Percentiles rank a stretch among this genome's conserved stretches.
These are phyloP conservation scores for Diaporthe batatas DNA, from an alignment of 2,329 filamentous ascomycete species.

Conservation along the genomic window DNA sequence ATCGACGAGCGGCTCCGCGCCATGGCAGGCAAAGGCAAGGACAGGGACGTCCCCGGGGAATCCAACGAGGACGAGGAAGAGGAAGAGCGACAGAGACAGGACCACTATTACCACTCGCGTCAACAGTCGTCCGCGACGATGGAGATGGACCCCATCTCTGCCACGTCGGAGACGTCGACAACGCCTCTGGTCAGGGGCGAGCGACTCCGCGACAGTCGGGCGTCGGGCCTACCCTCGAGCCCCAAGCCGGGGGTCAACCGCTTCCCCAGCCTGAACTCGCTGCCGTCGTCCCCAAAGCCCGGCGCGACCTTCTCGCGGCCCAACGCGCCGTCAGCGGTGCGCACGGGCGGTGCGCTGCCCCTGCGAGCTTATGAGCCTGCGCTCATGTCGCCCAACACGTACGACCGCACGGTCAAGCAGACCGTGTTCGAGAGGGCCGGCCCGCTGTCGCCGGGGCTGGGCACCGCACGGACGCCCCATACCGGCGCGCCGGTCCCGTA, in stretches of 20 bases:
- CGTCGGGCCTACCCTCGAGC: slow-evolving; percentile 62
- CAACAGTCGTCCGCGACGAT: slow-evolving; percentile 55
- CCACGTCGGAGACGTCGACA: slow-evolving; percentile 65
- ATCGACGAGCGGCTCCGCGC: slow-evolving; percentile 69
- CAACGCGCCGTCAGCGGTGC: slow-evolving; percentile 67
- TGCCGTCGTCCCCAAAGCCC: slow-evolving; percentile 64
- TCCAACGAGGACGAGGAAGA: slow-evolving; percentile 37
- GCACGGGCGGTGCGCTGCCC: slow-evolving; percentile 69
- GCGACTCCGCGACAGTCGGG: slow-evolving; percentile 18
- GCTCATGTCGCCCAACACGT: slow-evolving; percentile 62
- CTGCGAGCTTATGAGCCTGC: slow-evolving; percentile 73
- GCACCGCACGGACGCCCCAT: slow-evolving; percentile 70
- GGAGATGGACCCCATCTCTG: slow-evolving; percentile 65
- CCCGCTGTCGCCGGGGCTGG: slow-evolving; percentile 64
- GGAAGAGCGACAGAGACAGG: slow-evolving; percentile 31
- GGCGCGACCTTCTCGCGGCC: slow-evolving; percentile 62
- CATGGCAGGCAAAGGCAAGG: slow-evolving; percentile 39
- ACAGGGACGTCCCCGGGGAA: slow-evolving; percentile 37
- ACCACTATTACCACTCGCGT: slow-evolving; percentile 50
- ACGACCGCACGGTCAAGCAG: slow-evolving; percentile 66
- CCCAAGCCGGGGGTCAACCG: slow-evolving; percentile 60
- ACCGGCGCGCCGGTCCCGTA: slow-evolving; percentile 76
- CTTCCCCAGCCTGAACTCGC: slow-evolving; percentile 61
- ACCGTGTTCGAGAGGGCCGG: slow-evolving; percentile 72
- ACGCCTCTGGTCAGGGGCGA: slow-evolving; percentile 57